Conservation (phyloP, 495 filamentous ascomycete species). For the Hypoxylon fragiforme region DNA sequence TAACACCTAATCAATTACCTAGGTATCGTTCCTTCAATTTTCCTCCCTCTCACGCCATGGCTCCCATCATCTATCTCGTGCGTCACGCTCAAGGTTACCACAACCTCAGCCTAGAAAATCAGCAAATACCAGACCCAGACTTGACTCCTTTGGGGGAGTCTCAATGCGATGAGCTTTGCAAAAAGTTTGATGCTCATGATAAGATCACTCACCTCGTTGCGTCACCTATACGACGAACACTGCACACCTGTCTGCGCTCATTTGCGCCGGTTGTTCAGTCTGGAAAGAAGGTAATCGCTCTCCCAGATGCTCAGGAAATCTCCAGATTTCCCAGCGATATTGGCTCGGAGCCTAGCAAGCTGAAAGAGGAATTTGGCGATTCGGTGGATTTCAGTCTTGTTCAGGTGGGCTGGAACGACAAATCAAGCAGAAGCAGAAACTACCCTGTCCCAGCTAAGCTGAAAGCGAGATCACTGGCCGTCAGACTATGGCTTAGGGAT, state of each 20-base stretch:
- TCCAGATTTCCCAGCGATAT: constrained; percentile 78
- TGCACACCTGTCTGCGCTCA: constrained; percentile 75
- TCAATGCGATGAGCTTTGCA: constrained; percentile 69
- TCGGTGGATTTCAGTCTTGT: constrained; percentile 67
- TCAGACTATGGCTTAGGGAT: constrained; percentile 69
- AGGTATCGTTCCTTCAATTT: too few species aligned
- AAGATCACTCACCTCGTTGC: constrained; percentile 73
- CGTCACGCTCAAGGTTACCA: constrained; percentile 70
- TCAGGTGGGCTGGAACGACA: constrained; percentile 69
- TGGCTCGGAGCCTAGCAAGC: constrained; percentile 57
- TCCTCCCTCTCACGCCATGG: too few species aligned
- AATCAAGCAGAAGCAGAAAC: constrained; percentile 59
- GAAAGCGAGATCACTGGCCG: constrained; percentile 62
- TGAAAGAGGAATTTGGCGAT: constrained; percentile 62
- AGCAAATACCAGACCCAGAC: constrained; percentile 72
- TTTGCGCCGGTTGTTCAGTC: constrained; percentile 57
- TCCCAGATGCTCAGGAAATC: constrained; percentile 84
- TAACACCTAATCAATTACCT: not conserved
- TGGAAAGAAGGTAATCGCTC: constrained; percentile 59
- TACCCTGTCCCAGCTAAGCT: constrained; percentile 61
- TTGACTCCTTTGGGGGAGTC: constrained; percentile 75
- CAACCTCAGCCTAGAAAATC: constrained; percentile 75
- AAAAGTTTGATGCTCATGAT: constrained; percentile 65
- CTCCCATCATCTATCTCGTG: constrained; percentile 56
- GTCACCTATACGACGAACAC: constrained; percentile 81